These are phyloP conservation scores for Elongisporangium undulatum DNA, from an alignment of 352 stramenopile species.

Conservation along the genomic window DNA sequence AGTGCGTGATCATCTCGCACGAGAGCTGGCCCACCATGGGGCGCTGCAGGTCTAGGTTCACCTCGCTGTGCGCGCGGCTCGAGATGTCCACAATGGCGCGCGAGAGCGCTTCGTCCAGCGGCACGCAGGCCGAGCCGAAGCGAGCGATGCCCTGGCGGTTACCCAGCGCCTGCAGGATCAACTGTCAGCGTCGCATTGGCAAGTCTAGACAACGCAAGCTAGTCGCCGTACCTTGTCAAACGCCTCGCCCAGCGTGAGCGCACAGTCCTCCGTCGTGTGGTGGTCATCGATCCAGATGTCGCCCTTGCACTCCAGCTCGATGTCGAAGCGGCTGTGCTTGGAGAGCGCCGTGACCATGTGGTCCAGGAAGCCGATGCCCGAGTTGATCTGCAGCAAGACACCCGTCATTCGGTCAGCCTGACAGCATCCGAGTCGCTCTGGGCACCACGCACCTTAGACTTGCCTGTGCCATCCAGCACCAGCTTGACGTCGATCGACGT, in stretches of 20 bases:
- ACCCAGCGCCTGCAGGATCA: slow-evolving; percentile 70
- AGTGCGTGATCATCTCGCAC: slow-evolving; percentile 95
- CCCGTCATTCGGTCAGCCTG: background rate
- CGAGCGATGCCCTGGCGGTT: slow-evolving; percentile 85
- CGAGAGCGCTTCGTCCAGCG: slow-evolving; percentile 88
- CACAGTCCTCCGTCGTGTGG: slow-evolving; percentile 95
- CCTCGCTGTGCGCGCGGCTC: slow-evolving; percentile 89
- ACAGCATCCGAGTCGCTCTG: background rate
- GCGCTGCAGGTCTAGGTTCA: slow-evolving; percentile 83
- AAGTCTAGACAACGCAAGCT: background rate
- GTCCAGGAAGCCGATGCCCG: slow-evolving; percentile 91
- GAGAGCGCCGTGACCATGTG: slow-evolving; percentile 88
- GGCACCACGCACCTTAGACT: slow-evolving; percentile 37
- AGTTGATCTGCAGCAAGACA: slow-evolving; percentile 47
- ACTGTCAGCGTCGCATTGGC: background rate
- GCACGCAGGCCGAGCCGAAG: slow-evolving; percentile 85
- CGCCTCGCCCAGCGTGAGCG: slow-evolving; percentile 90
- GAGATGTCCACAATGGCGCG: slow-evolving; percentile 94
- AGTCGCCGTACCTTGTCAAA: slow-evolving; percentile 60
- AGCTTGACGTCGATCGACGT: slow-evolving; percentile 91
- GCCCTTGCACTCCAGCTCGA: slow-evolving; percentile 87
- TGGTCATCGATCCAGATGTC: slow-evolving; percentile 97
- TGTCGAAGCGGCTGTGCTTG: slow-evolving; percentile 89
- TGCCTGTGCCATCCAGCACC: slow-evolving; percentile 86
- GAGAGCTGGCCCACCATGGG: slow-evolving; percentile 86